Evolutionary conservation across 495 filamentous ascomycete species (phyloP).

Genomic region (Cudoniella acicularis): DNA sequence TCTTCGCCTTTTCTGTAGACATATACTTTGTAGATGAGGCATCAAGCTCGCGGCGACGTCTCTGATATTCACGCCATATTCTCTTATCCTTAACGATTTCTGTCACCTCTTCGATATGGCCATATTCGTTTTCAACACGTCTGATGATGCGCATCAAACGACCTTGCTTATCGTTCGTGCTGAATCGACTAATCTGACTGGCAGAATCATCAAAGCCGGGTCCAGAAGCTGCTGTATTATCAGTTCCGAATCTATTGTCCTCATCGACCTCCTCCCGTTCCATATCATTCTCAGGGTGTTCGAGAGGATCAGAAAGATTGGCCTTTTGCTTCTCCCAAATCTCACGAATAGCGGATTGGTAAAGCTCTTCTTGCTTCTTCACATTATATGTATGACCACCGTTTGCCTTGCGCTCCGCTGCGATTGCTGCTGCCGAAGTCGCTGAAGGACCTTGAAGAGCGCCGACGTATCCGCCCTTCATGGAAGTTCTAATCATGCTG

Average conservation of each 20-base stretch:
- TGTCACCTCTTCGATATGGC: constrained; percentile 45
- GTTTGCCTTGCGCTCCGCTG: constrained; percentile 71
- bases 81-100: constrained; percentile 36
- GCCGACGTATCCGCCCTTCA: constrained; percentile 97
- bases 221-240: constrained; percentile 20
- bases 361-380: constrained; percentile 80
- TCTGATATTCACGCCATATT: constrained; percentile 46
- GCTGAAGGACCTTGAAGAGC: constrained; percentile 83
- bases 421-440: constrained; percentile 66
- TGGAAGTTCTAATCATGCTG: constrained; percentile 92
- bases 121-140: constrained; percentile 55
- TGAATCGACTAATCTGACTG: constrained; percentile 81
- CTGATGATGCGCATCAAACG: constrained; percentile 74
- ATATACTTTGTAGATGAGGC: constrained; percentile 53
- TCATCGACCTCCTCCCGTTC: constrained; percentile 58
- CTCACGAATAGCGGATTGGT: constrained; percentile 79
- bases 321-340: constrained; percentile 88
- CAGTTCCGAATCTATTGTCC: constrained; percentile 36
- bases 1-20: too few species aligned
- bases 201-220: constrained; percentile 65
- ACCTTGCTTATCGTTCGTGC: constrained; percentile 60
- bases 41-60: constrained; percentile 50
- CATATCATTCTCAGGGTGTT: constrained; percentile 63
- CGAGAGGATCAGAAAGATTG: constrained; percentile 57
- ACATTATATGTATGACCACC: constrained; percentile 98